Percentiles rank a stretch among this genome's conserved stretches.
Evolutionary conservation across 176 grass and related monocot genomes (phyloP).

Genomic region (Oropetium thomaeum): DNA sequence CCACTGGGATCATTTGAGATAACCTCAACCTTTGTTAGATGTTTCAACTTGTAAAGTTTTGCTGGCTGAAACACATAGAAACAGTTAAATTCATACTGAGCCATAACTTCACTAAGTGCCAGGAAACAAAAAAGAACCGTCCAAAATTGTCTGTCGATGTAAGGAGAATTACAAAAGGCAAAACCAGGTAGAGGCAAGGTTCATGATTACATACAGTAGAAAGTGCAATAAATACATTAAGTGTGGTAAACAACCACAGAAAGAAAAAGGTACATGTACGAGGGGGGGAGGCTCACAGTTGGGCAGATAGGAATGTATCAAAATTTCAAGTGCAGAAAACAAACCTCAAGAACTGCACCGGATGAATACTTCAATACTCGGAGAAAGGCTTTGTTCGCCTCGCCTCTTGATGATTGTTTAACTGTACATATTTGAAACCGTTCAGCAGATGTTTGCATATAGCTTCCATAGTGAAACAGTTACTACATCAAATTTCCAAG

Average conservation of each 20-base stretch:
- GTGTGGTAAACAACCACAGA: constrained; percentile 27
- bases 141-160: neutral
- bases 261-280: constrained; percentile 21
- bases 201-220: constrained; percentile 2
- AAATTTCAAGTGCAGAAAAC: constrained; percentile 37
- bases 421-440: constrained; percentile 50
- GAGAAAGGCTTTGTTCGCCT: constrained; percentile 77
- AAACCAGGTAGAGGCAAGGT: constrained; percentile 2
- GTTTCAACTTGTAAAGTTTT: constrained; percentile 97
- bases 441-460: constrained; percentile 29
- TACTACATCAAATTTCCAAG: neutral
- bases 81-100: constrained; percentile 4
- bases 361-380: constrained; percentile 97
- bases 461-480: constrained; percentile 3
- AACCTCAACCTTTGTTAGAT: constrained; percentile 94
- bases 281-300: too few relatives aligned
- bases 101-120: neutral
- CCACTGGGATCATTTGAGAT: constrained; percentile 92
- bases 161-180: neutral
- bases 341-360: constrained; percentile 92
- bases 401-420: constrained; percentile 68
- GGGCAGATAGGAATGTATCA: neutral
- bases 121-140: neutral
- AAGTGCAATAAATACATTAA: neutral
- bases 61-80: constrained; percentile 58